Base-by-base conservation (phyloP, 805 yeast genomes). In the Cyberlindnera misumaiensis region DNA sequence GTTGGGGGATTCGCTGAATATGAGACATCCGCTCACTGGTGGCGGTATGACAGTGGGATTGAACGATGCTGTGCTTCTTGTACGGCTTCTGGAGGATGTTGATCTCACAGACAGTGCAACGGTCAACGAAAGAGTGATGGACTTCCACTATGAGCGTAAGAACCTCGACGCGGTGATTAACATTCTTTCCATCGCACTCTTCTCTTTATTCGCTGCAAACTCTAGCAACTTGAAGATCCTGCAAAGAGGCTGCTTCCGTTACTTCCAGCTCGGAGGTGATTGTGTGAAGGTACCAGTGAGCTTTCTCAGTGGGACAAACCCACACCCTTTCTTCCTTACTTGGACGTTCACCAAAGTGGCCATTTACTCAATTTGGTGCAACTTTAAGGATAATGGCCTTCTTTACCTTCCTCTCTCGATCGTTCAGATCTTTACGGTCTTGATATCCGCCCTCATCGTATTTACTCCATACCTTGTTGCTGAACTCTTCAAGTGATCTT, bases 11-110 rank as follows among this genome's bases (percentile, higher is more conserved):
- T 85, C 98, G 2, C 70, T 89, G 50, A 93, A 93, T 60, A 93
- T 93, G 97, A 75, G 98, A 59, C 98, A 93, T 59, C 98, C 98
- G 20, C 73, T 93, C 44, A 93, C 97, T 1, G 98, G 98, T 38
- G 98, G 98, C 47, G 98, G 98, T 44, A 93, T 93, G 98, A 88
- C 97, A 18, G 98, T 93, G 31, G 97, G 96, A 2, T 67, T 93
- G 43, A 84, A 80, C 56, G 98, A 93, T 60, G 84, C 86, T 4
- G 82, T 73, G 0, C 57, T 83, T 26, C 68, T 88, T 33, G 77
- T 84, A 14, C 71, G 73, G 48, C 62, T 84, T 29, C 67, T 93
- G 37, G 82, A 39, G 52, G 32, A 41, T 2, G 73, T 77, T 11
- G 70, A 69, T 5, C 69, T 93, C 35, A 56, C 56, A 18, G 82